Conservation (phyloP, 2,329 filamentous ascomycete species). For the Epichloe aotearoae region DNA sequence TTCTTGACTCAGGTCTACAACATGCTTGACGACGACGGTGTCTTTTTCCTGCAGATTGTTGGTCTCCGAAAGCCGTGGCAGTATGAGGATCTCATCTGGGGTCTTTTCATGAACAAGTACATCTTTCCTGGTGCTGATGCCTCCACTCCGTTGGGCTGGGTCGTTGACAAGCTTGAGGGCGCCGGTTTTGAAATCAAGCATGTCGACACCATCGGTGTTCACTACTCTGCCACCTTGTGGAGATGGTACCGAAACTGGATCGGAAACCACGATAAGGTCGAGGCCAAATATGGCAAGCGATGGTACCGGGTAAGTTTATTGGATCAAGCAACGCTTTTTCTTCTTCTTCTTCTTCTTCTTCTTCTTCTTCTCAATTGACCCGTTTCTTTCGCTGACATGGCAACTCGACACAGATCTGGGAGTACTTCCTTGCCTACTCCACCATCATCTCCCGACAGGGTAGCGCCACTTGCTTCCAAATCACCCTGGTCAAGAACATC, state of each 20-base stretch:
- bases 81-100: conserved; percentile 96
- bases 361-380: no score
- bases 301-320: conserved; percentile 75
- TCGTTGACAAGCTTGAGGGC: conserved; percentile 71
- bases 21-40: conserved; percentile 92
- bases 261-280: conserved; percentile 80
- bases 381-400: neutral
- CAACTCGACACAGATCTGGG: conserved; percentile 55
- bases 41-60: conserved; percentile 92
- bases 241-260: conserved; percentile 99
- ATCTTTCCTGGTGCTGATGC: conserved; percentile 96
- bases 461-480: conserved; percentile 77
- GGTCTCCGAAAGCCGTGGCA: conserved; percentile 93
- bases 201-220: conserved; percentile 86
- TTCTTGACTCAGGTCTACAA: conserved; percentile 83
- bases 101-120: conserved; percentile 99
- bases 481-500: conserved; percentile 82
- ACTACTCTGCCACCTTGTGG: conserved; percentile 95
- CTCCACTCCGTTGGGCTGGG: conserved; percentile 81
- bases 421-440: conserved; percentile 79
- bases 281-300: conserved; percentile 84
- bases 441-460: conserved; percentile 81
- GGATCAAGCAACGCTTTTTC: neutral
- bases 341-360: no score
- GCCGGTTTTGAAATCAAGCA: conserved; percentile 64